Base-by-base conservation (phyloP, 2,329 filamentous ascomycete genomes). In the Cladobotryum protrusum region DNA sequence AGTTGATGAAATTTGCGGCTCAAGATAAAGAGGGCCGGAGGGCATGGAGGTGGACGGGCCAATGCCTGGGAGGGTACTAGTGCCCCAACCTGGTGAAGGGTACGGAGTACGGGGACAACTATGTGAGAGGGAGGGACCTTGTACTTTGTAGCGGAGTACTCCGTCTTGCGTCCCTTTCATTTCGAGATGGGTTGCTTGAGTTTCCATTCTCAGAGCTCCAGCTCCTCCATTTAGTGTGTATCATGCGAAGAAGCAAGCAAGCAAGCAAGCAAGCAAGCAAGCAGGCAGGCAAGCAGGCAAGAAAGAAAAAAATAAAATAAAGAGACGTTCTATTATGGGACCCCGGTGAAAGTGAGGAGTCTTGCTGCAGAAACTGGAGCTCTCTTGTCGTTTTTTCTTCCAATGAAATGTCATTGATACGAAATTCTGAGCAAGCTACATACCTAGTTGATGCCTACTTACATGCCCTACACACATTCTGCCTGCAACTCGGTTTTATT, bases 401-500 rank as follows among this genome's bases (percentile, higher is more conserved):
- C 24, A 29, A 29, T 29, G 4, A 29, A 9, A 29, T 29, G 24
- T 29, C 24, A 8, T 29, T 29, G 24, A 29, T 29, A 9, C 3
- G 11, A 29, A 29, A 29, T 29, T 29, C 7, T 8, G 11, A 29
- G 24, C 24, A 29, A 29, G 24, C 11, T 29, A 29, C 24, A 29
- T 29, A 9, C 24, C 24, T 24, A 24, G n/a, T n/a, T n/a, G n/a
- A n/a, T n/a, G n/a, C 20, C 20, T 24, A 24, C 20, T 9, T 29
- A 29, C 24, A 29, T 9, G 11, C 24, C 20, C 24, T 29, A 29
- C 24, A 29, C 24, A 29, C 24, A 29, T 29, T 29, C 6, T 29
- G 24, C 24, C 24, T 29, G 24, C 24, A 29, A 29, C 39, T 51
- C 49, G 49, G 49, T 44, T 51, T 24, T 48, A 48, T 41, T 48